Base-by-base conservation (phyloP, 2,329 filamentous ascomycete species). In the Canariomyces notabilis region DNA sequence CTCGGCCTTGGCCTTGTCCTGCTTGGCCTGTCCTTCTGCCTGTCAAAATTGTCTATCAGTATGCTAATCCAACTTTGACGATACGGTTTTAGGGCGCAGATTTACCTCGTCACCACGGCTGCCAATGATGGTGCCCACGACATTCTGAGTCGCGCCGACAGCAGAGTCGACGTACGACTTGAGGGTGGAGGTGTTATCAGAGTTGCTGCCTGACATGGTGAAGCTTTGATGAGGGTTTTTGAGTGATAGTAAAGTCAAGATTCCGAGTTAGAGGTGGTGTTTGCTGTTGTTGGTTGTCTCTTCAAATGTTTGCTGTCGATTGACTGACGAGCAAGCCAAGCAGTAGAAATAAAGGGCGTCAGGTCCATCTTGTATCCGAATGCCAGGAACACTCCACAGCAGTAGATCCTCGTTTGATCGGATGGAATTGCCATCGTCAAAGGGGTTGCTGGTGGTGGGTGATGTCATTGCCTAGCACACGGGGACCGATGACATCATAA, bases 91-190 rank as follows among this genome's bases (percentile, higher is more conserved):
- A 11, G 14, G 40, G 46, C 60, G 42, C 64, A 77, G 76, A 41
- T 45, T 36, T 9, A 54, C 55, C 54, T 88, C 74, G 59, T 91
- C 83, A 51, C 74, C 73, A 2, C 75, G 74, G 72, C 70, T 88
- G 59, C 89, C 89, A 8, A 86, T 90, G 46, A 95, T 51, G 51
- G 72, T 77, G 54, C 88, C 87, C 40, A 93, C 58, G 40, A 76
- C 80, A 52, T 76, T 84, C 69, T 95, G 88, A 42, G 83, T 78
- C 44, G 82, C 73, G 56, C 87, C 87, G 31, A 81, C 76, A 59
- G 85, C 86, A 12, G 78, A 77, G 75, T 90, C 84, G 58, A 87
- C 63, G 69, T 83, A 83, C 47, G 87, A 85, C 75, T 91, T 79
- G 61, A 90, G 76, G 54, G 89, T 93, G 53, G 88, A 94, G 57